Base-by-base conservation (phyloP, 768 basidiomycete species). In the button mushroom (Agaricus bisporus) region DNA sequence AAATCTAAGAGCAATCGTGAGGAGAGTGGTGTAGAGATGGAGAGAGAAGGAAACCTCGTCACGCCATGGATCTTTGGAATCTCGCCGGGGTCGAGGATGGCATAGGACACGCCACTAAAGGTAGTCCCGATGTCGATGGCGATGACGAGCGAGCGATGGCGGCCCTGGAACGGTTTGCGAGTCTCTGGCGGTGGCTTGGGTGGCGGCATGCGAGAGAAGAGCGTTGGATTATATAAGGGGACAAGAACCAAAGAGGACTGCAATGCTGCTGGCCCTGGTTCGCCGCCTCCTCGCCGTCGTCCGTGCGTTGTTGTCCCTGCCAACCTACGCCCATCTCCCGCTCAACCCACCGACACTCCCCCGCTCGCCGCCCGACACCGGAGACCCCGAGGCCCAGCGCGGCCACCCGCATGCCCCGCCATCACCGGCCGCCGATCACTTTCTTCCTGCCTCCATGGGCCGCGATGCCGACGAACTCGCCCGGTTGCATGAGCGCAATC, bases 51-150 rank as follows among this genome's bases (percentile, higher is more conserved):
- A 25, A 57, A 88, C 88, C 88, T 75, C 54, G 88, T 90, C 50
- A 91, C 86, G 36, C 88, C 86, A 58, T 86, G 76, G 18, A 91
- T 90, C 64, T 88, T 86, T 4, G 88, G 88, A 14, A 90, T 79
- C 63, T 90, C 86, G 7, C 83, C 83, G 10, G 88, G 88, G 59
- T 89, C 86, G 32, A 91, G 79, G 55, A 91, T 86, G 1, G 88
- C 85, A 65, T 91, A 91, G 32, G 88, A 91, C 1, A 85, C 88
- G 14, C 88, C 88, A 61, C 85, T 86, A 62, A 90, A 90, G 0
- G 88, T 91, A 0, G 88, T 91, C 22, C 88, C 88, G 58, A 91
- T 79, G 61, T 91, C 88, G 66, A 91, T 80, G 5, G 88, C 88
- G 60, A 91, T 76, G 57, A 85, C 86, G 50, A 91, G 78, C 54